Base-by-base conservation (phyloP, 139 green algal species). In the Tetraselmis chui region DNA sequence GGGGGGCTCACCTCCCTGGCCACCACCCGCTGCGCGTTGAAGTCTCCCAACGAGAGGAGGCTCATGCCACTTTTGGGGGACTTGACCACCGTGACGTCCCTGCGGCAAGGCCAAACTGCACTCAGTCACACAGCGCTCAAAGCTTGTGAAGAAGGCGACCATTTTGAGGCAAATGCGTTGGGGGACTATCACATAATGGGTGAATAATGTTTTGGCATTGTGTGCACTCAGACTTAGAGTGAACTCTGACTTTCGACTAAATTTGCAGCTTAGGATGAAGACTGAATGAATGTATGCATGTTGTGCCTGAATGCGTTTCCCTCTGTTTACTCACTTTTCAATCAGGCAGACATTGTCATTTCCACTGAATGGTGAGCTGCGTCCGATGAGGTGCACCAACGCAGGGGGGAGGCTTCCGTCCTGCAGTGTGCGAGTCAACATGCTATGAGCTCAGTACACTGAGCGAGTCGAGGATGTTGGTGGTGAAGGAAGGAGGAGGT, bases 371-470 rank as follows among this genome's bases (percentile, higher is more conserved):
- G 89, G 89, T 0, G 91, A 95, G 82, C 87, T 93, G 5, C 94
- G 85, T 1, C 84, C 75, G 77, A 97, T 95, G 25, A 98, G 84
- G 80, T 98, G 94, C 32, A 97, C 91, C n/a, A 97, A 84, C 2
- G 91, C 93, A 1, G 89, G 88, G 0, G 88, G 89, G n/a, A n/a
- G n/a, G n/a, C n/a, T n/a, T n/a, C n/a, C n/a, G n/a, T n/a, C n/a
- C n/a, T n/a, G n/a, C n/a, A n/a, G n/a, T n/a, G n/a, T n/a, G n/a
- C n/a, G n/a, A n/a, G n/a, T n/a, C n/a, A n/a, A n/a, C n/a, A n/a
- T n/a, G n/a, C n/a, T n/a, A n/a, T n/a, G n/a, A n/a, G n/a, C n/a
- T n/a, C n/a, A n/a, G n/a, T n/a, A n/a, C n/a, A n/a, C n/a, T n/a
- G n/a, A n/a, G n/a, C n/a, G n/a, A n/a, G n/a, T n/a, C n/a, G n/a